phyloP scores from a whole-genome alignment of 805 yeast species.

The Millerozyma acaciae region DNA sequence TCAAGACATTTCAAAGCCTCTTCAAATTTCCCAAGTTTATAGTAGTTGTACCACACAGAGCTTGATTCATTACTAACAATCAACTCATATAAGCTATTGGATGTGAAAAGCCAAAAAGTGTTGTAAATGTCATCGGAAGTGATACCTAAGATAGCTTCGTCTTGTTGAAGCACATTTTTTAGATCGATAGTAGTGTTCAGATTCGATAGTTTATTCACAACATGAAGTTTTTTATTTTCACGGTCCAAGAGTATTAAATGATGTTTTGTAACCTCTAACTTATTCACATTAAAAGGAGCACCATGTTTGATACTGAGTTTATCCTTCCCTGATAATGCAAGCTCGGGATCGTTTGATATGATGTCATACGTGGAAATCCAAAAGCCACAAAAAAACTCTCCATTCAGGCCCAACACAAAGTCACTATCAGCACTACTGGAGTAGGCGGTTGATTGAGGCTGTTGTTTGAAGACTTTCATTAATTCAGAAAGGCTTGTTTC shows the following conservation, averaged over 20 bases:
- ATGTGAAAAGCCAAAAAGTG: conserved; percentile 78
- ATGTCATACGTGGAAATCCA: conserved; percentile 6
- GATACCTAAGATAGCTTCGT: conserved; percentile 21
- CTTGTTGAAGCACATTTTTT: conserved; percentile 4
- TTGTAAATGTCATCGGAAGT: conserved; percentile 26
- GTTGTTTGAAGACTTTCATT: conserved; percentile 22
- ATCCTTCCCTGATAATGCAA: conserved; percentile 16
- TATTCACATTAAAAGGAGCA: conserved; percentile 7
- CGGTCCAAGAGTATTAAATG: conserved; percentile 22
- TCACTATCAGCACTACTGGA: conserved; percentile 3
- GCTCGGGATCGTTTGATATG: conserved; percentile 28
- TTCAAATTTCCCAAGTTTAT: conserved; percentile 48
- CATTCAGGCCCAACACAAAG: conserved; percentile 13
- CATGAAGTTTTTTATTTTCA: conserved; percentile 15
- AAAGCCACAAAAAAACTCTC: conserved; percentile 12
- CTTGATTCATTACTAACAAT: conserved; percentile 63
- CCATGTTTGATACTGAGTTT: conserved; percentile 8
- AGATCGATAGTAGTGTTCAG: conserved; percentile 6
- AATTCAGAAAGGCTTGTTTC: conserved; percentile 28
- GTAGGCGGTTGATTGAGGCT: conserved; percentile 9
- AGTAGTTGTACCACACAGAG: conserved; percentile 65
- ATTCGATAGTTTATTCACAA: conserved; percentile 28
- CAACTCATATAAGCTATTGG: conserved; percentile 62
- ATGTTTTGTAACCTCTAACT: conserved; percentile 24
- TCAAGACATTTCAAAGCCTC: conserved; percentile 52